Conservation (phyloP, 495 filamentous ascomycete species). For the Antarctomyces pellizariae region DNA sequence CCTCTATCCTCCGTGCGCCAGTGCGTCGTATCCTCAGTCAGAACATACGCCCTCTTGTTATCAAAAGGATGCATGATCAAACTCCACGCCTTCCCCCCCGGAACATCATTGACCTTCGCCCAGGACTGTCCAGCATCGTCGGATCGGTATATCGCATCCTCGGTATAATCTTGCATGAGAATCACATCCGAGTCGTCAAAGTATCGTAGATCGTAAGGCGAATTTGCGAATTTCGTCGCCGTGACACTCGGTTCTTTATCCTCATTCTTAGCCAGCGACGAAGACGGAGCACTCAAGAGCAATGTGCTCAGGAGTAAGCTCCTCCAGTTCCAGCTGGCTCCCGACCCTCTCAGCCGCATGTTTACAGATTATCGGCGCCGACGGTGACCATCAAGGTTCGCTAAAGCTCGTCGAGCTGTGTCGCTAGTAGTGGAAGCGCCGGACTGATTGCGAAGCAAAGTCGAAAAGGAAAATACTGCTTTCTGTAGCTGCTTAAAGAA, state of each 20-base stretch:
- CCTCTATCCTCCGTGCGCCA: slow-evolving; percentile 65
- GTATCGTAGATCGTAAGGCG: slow-evolving; percentile 47
- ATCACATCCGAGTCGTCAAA: slow-evolving; percentile 69
- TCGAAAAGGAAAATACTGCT: too few species aligned
- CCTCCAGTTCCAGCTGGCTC: too few species aligned
- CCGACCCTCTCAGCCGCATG: too few species aligned
- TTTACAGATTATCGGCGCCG: too few species aligned
- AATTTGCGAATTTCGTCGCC: slow-evolving; percentile 31
- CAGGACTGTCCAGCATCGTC: slow-evolving; percentile 57
- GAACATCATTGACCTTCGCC: slow-evolving; percentile 36
- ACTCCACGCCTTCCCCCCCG: slow-evolving; percentile 31
- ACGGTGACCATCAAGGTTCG: too few species aligned
- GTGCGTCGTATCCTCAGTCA: slow-evolving; percentile 40
- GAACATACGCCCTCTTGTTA: slow-evolving; percentile 48
- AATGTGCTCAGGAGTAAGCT: slow-evolving; percentile 7
- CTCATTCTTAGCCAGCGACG: slow-evolving; percentile 14
- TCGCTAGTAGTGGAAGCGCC: too few species aligned
- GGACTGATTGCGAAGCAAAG: too few species aligned
- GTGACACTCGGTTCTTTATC: slow-evolving; percentile 23
- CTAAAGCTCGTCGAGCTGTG: too few species aligned
- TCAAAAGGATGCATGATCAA: slow-evolving; percentile 58
- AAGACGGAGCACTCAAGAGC: slow-evolving; percentile 6
- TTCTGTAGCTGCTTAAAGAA: too few species aligned
- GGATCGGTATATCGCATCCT: slow-evolving; percentile 41
- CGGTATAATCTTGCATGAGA: slow-evolving; percentile 31